Conservation (phyloP, 2,329 filamentous ascomycete species). For the Sporothrix variecibatus region DNA sequence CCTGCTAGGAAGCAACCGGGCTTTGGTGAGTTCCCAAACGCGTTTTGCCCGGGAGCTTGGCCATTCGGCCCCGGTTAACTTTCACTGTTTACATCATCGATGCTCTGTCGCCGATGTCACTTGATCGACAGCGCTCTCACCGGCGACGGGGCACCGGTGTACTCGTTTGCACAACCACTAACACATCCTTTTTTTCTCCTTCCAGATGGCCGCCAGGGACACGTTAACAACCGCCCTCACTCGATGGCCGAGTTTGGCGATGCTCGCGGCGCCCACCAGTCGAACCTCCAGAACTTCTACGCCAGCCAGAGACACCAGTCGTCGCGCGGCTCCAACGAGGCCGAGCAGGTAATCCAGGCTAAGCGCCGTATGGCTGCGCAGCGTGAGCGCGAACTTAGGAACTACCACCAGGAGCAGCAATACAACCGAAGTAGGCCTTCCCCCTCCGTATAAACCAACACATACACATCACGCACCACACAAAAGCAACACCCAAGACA, state of each 20-base stretch:
- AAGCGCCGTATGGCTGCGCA: conserved; percentile 99
- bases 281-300: conserved; percentile 91
- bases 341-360: conserved; percentile 98
- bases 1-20: conserved; percentile 58
- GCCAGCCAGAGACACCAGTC: conserved; percentile 88
- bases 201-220: conserved; percentile 70
- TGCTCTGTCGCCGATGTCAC: conserved; percentile 18
- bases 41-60: conserved; percentile 36
- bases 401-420: conserved; percentile 99
- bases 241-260: conserved; percentile 82
- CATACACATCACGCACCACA: conserved; percentile 27
- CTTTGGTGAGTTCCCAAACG: conserved; percentile 53
- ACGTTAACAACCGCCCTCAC: conserved; percentile 71
- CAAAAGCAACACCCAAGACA: background rate
- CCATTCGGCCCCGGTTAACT: background rate
- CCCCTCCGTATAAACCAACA: conserved; percentile 68
- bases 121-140: background rate
- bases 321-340: conserved; percentile 81
- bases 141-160: background rate
- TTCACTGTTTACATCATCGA: background rate
- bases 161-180: conserved; percentile 1
- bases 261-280: conserved; percentile 67
- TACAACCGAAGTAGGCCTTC: conserved; percentile 97
- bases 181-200: conserved; percentile 24
- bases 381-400: conserved; percentile 97